These are phyloP conservation scores for Naganishia vaughanmartiniae DNA, from an alignment of 768 basidiomycete genomes.

Conservation along the genomic window DNA sequence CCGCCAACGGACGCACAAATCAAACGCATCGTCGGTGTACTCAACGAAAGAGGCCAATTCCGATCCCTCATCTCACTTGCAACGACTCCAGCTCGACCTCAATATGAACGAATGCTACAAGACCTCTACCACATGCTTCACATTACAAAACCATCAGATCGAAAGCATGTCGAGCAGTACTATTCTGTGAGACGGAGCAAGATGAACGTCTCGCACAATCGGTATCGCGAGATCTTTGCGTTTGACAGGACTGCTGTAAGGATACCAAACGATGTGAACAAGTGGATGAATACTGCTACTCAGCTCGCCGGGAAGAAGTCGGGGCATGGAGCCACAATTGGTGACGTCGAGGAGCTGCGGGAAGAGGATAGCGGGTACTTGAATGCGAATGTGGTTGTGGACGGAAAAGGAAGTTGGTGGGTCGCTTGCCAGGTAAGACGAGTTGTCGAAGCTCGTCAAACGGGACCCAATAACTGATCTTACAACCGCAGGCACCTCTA, in stretches of 20 bases:
- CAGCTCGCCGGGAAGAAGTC: neutral
- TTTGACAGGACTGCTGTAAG: conserved; percentile 49
- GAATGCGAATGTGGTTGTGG: conserved; percentile 50
- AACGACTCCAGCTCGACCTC: neutral
- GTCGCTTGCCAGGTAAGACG: conserved; percentile 48
- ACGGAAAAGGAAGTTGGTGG: conserved; percentile 46
- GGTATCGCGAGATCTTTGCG: conserved; percentile 47
- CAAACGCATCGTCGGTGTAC: conserved; percentile 8
- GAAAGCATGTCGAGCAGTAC: conserved; percentile 24
- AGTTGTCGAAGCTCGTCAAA: neutral
- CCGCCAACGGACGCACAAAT: neutral
- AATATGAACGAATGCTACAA: neutral
- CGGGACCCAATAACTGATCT: neutral
- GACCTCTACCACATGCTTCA: neutral
- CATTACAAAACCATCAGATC: neutral
- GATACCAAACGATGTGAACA: conserved; percentile 21
- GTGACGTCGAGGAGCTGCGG: conserved; percentile 18
- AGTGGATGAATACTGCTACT: neutral
- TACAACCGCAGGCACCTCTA: conserved; percentile 44
- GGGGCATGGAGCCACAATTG: neutral
- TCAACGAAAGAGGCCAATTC: conserved; percentile 18
- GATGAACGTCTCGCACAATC: conserved; percentile 35
- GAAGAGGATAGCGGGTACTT: conserved; percentile 41
- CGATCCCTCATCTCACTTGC: conserved; percentile 3
- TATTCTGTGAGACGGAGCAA: conserved; percentile 42